Base-by-base conservation (phyloP, 2,329 filamentous ascomycete species). In the Albophoma yamanashiensis region DNA sequence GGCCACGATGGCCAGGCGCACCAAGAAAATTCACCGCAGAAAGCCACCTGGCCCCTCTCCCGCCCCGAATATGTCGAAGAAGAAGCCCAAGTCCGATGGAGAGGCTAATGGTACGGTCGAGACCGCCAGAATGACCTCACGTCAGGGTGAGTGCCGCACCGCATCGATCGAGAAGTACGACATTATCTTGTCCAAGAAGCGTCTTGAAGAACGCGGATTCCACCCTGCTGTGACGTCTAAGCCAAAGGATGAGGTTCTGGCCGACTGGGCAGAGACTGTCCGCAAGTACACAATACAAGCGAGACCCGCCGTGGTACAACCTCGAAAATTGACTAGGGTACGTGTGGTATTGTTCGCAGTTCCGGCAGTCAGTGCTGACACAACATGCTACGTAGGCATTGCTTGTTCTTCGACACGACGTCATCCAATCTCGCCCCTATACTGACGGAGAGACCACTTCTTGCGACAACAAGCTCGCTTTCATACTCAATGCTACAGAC, bases 191-290 rank as follows among this genome's bases (percentile, higher is more conserved):
- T 67, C 65, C 25, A 60, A 53, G 4, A 27, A 53, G 27, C 58
- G 61, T 36, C 61, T 67, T 14, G 34, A 58, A 17, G 31, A 42
- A 17, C 25, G 45, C 39, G 64, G 64, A 25, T 65, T 67, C 36
- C 64, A 65, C 56, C 62, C 60, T 0, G 57, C 61, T 7, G 65
- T 67, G 36, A 66, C 65, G 7, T 40, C 27, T 9, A 61, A 60
- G 25, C 45, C 59, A 2, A 53, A 55, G 7, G 43, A 43, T 3
- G 47, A 64, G 36, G n/a, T 65, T 9, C 58, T 62, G 15, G 31
- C 17, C 14, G 39, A 43, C n/a, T 57, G 39, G 36, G 39, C 17
- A 8, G 25, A 8, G 14, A 40, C 17, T 20, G 6, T 53, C 15
- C 14, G 34, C 12, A 57, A 31, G 43, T 45, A 38, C 17, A 22